These are phyloP conservation scores for Flaveria bidentis DNA, from an alignment of 129 eudicot species.

Conservation along the genomic window DNA sequence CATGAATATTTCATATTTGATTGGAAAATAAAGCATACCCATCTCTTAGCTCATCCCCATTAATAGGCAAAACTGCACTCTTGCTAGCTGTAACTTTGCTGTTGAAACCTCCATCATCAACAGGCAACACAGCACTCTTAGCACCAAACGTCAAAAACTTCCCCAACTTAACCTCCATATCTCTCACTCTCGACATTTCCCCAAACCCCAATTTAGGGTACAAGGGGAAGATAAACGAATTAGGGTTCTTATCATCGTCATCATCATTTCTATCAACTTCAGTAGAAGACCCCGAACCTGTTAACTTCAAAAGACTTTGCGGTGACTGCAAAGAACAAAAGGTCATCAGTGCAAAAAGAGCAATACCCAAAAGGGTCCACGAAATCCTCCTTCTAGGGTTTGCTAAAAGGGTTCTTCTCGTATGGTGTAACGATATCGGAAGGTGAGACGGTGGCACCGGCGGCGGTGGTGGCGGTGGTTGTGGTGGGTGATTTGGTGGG, in stretches of 20 bases:
- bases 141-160: slow-evolving; percentile 42
- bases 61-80: slow-evolving; percentile 53
- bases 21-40: slow-evolving; percentile 52
- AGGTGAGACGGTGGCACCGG: slow-evolving; percentile 18
- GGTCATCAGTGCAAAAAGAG: slow-evolving; percentile 39
- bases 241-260: slow-evolving; percentile 39
- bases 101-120: slow-evolving; percentile 41
- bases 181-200: slow-evolving; percentile 31
- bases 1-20: neutral
- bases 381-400: slow-evolving; percentile 24
- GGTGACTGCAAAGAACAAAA: slow-evolving; percentile 40
- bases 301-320: slow-evolving; percentile 26
- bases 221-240: slow-evolving; percentile 57
- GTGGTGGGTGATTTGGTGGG: slow-evolving; percentile 17
- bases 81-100: slow-evolving; percentile 35
- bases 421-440: slow-evolving; percentile 32
- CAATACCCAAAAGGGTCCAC: slow-evolving; percentile 40
- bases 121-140: slow-evolving; percentile 33
- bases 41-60: slow-evolving; percentile 53
- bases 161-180: slow-evolving; percentile 68
- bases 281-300: slow-evolving; percentile 9
- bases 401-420: slow-evolving; percentile 24
- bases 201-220: slow-evolving; percentile 46
- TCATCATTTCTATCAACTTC: slow-evolving; percentile 30
- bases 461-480: slow-evolving; percentile 12